Evolutionary conservation across 305 asterid species (phyloP), one percentile per base, ranked within the genome.

Genomic region (Fraxinus greggii): DNA sequence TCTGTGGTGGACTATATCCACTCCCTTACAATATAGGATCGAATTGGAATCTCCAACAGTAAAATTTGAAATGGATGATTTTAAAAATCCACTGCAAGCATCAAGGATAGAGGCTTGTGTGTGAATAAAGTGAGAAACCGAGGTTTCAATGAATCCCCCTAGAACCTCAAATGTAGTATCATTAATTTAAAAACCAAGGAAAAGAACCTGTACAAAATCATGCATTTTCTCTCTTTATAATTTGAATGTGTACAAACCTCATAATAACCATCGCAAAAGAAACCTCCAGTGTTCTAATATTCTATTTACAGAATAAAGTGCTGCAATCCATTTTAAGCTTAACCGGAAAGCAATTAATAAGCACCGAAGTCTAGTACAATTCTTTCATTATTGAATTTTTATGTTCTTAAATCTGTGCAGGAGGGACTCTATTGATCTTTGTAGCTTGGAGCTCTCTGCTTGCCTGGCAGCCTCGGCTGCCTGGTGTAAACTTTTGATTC

Each of bases 391-490:
- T 76, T 88, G 86, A 80, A 73, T 75, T 81, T 86, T 90, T 69
- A 79, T 59, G 61, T 88, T 88, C 93, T 91, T 87, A 76, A 90
- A 92, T 86, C 90, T 94, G 86, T 89, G 73, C 80, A 89, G 28
- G 74, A 92, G 88, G 15, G 97, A 85, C 67, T 94, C 97, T 54
- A 93, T 89, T 26, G 96, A 89, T 75, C 77, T 90, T 82, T 93
- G 97, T 82, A 94, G 86, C 79, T 92, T 87, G 35, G 93, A 88
- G 82, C 91, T 85, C 88, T 94, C 97, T 24, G 88, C 86, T 78
- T 86, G 90, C 87, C 85, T 84, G 32, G 89, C 90, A 3, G 87
- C 90, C 83, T 79, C 78, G 19, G 99, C 89, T 7, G 97, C 95
- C 83, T 86, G 87, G 73, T 89, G 99, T 72, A 96, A 80, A 61